These are phyloP conservation scores for Ascochyta lentis DNA, from an alignment of 2,329 filamentous ascomycete species.

Conservation along the genomic window DNA sequence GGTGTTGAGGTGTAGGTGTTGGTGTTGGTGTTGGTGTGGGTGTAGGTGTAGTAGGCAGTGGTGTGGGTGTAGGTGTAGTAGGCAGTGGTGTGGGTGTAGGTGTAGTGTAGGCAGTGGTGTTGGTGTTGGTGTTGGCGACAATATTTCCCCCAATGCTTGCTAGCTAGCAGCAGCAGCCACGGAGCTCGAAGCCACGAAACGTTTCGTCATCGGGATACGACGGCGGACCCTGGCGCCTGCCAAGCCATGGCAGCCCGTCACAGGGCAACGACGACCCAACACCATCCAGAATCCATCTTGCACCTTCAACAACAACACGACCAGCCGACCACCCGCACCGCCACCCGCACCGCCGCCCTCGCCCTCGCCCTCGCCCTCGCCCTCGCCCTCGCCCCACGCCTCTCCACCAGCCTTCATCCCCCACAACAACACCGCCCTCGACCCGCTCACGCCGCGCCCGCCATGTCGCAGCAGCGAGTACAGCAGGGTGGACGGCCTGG, in stretches of 20 bases:
- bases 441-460: slow-evolving; percentile 34
- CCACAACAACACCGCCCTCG: slow-evolving; percentile 8
- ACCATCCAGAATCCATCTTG: slow-evolving; percentile 6
- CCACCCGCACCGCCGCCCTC: slow-evolving; percentile 17
- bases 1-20: no score
- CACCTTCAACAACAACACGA: slow-evolving; percentile 16
- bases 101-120: no score
- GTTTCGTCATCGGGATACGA: slow-evolving; percentile 26
- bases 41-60: no score
- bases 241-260: slow-evolving; percentile 15
- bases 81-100: no score
- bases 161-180: no score
- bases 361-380: slow-evolving; percentile 15
- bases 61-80: no score
- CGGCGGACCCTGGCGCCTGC: slow-evolving; percentile 1
- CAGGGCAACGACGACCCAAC: slow-evolving; percentile 13
- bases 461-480: slow-evolving; percentile 86
- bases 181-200: slow-evolving; percentile 6
- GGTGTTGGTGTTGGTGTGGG: no score
- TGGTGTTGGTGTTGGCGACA: neutral
- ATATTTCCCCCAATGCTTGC: neutral
- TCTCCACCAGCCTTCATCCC: neutral
- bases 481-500: slow-evolving; percentile 71
- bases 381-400: slow-evolving; percentile 16
- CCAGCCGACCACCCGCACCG: neutral